phyloP scores from a whole-genome alignment of 768 basidiomycete genomes.

The Naganishia onofrii region DNA sequence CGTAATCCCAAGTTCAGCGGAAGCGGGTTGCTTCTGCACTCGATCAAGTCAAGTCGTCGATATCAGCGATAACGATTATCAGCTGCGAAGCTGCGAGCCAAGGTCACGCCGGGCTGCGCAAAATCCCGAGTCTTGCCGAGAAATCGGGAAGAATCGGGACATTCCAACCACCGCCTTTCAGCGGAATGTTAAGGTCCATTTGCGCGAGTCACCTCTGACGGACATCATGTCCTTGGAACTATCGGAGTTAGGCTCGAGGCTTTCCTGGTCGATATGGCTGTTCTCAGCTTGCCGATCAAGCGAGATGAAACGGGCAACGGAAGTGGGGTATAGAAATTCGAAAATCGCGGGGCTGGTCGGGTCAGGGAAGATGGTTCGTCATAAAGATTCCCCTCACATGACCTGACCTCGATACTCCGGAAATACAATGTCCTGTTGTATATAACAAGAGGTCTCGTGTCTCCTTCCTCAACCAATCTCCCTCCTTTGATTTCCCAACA shows the following conservation, averaged over 20 bases:
- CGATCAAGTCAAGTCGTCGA: too few species aligned
- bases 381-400: constrained; percentile 7
- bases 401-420: background rate
- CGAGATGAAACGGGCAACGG: background rate
- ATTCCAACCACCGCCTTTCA: background rate
- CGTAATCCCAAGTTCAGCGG: background rate
- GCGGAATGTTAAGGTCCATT: constrained; percentile 1
- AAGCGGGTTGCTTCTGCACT: too few species aligned
- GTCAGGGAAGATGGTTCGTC: background rate
- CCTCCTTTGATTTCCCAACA: constrained; percentile 15
- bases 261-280: background rate
- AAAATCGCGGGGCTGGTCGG: constrained; percentile 11
- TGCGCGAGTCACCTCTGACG: background rate
- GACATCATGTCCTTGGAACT: constrained; percentile 4
- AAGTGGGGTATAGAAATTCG: constrained; percentile 19
- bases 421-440: background rate
- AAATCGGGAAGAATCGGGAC: background rate
- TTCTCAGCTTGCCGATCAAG: too few species aligned
- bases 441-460: background rate
- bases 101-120: background rate
- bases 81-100: background rate
- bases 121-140: background rate
- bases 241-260: constrained; percentile 1
- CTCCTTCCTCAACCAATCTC: constrained; percentile 5
- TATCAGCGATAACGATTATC: background rate